Conservation (phyloP, 306 rosid genomes). For the Ceratonia siliqua region DNA sequence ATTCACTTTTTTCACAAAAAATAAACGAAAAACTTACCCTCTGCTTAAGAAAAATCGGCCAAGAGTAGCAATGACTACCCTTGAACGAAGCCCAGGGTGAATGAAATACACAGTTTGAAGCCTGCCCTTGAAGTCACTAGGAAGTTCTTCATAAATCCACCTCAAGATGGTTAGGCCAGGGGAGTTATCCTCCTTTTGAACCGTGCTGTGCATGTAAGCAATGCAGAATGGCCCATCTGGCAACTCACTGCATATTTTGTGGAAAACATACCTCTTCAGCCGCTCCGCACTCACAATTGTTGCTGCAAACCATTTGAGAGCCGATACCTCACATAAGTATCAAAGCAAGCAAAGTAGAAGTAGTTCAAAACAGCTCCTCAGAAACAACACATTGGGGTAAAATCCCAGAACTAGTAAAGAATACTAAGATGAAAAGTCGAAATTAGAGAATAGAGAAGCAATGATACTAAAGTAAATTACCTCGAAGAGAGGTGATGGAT, state of each 20-base stretch:
- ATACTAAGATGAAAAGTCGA: neutral
- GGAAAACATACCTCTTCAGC: conserved; percentile 73
- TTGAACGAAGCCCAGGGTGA: conserved; percentile 90
- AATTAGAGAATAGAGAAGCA: neutral
- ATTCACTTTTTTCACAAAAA: neutral
- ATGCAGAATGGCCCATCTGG: conserved; percentile 78
- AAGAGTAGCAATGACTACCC: conserved; percentile 81
- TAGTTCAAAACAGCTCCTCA: neutral
- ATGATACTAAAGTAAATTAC: neutral
- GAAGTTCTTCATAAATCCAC: conserved; percentile 95
- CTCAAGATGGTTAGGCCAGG: conserved; percentile 92
- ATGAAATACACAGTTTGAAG: conserved; percentile 79
- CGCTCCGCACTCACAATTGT: conserved; percentile 72
- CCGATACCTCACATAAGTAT: conserved; percentile 17
- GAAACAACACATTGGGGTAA: neutral
- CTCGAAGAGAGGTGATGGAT: neutral
- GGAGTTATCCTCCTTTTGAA: conserved; percentile 86
- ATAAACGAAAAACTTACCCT: conserved; percentile 62
- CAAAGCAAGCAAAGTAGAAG: neutral
- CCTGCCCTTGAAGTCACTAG: conserved; percentile 71
- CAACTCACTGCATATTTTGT: conserved; percentile 72
- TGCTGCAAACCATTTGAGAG: conserved; percentile 58
- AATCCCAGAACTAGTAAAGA: neutral
- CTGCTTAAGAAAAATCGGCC: conserved; percentile 86
- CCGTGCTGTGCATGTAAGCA: conserved; percentile 81